A percentile compares a stretch with the other conserved stretches of the same genome.
These are phyloP conservation scores for Lasiodiplodia sp. DNA, from an alignment of 2,329 filamentous ascomycete genomes.

Conservation along the genomic window DNA sequence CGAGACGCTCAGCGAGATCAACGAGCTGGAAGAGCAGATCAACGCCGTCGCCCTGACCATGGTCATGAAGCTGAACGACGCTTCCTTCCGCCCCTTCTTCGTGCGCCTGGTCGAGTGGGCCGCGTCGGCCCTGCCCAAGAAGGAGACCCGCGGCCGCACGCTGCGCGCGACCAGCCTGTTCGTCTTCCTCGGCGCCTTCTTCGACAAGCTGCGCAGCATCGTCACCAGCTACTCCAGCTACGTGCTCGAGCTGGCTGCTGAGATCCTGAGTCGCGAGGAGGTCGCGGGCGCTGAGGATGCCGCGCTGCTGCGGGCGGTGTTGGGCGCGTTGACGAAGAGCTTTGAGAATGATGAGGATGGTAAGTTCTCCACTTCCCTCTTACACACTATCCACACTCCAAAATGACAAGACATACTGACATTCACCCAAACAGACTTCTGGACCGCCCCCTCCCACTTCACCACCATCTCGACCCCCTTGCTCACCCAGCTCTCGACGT, in stretches of 20 bases:
- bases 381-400: not conserved
- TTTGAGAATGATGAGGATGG: constrained; percentile 90
- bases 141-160: constrained; percentile 64
- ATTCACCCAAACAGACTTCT: constrained; percentile 68
- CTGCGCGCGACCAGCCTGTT: constrained; percentile 79
- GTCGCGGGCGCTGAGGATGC: constrained; percentile 39
- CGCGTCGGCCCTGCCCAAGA: constrained; percentile 65
- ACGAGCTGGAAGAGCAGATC: constrained; percentile 68
- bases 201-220: constrained; percentile 87
- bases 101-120: constrained; percentile 85
- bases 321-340: constrained; percentile 74
- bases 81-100: constrained; percentile 91
- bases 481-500: constrained; percentile 64
- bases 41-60: constrained; percentile 82
- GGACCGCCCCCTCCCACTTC: constrained; percentile 92
- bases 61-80: constrained; percentile 96
- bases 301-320: constrained; percentile 71
- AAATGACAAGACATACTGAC: not conserved
- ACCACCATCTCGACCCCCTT: constrained; percentile 73
- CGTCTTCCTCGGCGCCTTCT: constrained; percentile 80
- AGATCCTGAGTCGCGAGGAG: constrained; percentile 59
- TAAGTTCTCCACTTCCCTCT: constrained; percentile 37
- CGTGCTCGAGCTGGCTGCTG: constrained; percentile 76
- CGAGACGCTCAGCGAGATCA: constrained; percentile 60
- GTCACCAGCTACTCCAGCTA: constrained; percentile 92